These are phyloP conservation scores for Globisporangium nodosum DNA, from an alignment of 352 stramenopile genomes.

Conservation along the genomic window DNA sequence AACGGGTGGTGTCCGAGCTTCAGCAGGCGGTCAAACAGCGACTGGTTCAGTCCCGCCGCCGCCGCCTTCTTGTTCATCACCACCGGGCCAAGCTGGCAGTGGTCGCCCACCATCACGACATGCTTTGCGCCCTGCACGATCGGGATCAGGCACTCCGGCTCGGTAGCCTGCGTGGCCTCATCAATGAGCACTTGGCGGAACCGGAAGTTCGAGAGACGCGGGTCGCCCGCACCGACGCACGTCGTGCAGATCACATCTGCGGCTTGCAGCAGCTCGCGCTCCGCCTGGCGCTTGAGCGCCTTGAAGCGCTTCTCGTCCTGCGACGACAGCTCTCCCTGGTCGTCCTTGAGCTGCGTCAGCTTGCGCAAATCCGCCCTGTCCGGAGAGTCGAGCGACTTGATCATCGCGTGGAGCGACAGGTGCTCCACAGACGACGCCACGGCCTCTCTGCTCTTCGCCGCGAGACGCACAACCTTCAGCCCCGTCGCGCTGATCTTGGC, in stretches of 20 bases:
- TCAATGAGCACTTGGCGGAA: constrained; percentile 99
- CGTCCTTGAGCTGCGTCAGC: constrained; percentile 93
- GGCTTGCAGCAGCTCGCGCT: constrained; percentile 96
- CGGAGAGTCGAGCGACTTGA: constrained; percentile 83
- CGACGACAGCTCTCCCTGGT: constrained; percentile 92
- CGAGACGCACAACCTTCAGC: constrained; percentile 97
- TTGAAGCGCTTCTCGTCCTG: constrained; percentile 97
- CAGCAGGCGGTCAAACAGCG: constrained; percentile 97
- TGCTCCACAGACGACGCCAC: constrained; percentile 95
- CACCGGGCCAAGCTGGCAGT: constrained; percentile 96
- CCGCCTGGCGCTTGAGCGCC: constrained; percentile 87
- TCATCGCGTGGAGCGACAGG: constrained; percentile 97
- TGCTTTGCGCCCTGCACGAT: constrained; percentile 98
- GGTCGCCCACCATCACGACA: constrained; percentile 99
- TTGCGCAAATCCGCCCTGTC: constrained; percentile 91
- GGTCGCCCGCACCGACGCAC: constrained; percentile 97
- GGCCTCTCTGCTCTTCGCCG: constrained; percentile 96
- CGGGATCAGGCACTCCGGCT: constrained; percentile 98
- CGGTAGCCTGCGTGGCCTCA: constrained; percentile 99
- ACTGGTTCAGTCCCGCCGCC: constrained; percentile 96
- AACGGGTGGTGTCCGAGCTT: constrained; percentile 95
- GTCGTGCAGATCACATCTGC: constrained; percentile 99
- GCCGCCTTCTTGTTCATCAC: constrained; percentile 99
- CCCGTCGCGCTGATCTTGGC: constrained; percentile 98
- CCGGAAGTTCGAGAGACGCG: constrained; percentile 96